Percentiles rank a stretch among this genome's conserved stretches.
Conservation (phyloP, 257 asterid genomes). For the Nicotiana paniculata region DNA sequence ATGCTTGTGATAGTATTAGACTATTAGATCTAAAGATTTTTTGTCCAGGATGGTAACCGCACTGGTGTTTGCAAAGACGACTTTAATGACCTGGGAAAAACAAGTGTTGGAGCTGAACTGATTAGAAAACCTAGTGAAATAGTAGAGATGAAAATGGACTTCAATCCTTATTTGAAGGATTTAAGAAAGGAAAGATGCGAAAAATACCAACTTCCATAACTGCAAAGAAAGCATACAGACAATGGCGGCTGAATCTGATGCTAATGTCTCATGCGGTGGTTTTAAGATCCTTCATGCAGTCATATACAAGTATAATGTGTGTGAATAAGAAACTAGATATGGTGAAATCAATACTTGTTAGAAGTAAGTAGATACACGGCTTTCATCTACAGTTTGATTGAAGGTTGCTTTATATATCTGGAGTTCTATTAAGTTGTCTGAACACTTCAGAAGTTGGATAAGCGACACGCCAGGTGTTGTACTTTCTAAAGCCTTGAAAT, state of each 20-base stretch:
- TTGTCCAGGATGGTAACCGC: neutral
- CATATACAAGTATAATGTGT: neutral
- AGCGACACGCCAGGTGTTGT: neutral
- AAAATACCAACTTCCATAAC: neutral
- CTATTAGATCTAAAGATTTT: neutral
- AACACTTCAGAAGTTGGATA: neutral
- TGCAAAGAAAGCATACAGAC: neutral
- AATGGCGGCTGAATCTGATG: neutral
- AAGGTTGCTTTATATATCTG: neutral
- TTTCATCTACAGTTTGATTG: neutral
- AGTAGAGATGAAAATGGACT: neutral
- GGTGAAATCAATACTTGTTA: neutral
- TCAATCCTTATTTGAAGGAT: neutral
- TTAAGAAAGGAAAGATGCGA: neutral
- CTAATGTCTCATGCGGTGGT: neutral
- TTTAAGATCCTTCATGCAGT: neutral
- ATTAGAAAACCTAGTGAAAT: neutral
- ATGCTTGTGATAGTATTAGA: neutral
- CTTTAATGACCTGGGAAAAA: neutral
- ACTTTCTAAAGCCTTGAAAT: neutral
- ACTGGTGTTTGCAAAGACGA: neutral
- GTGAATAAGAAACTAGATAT: neutral
- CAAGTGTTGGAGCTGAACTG: neutral
- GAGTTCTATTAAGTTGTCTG: neutral
- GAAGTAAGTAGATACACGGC: neutral